Evolutionary conservation across 768 basidiomycete species (phyloP).

Genomic region (Pisolithus orientalis): DNA sequence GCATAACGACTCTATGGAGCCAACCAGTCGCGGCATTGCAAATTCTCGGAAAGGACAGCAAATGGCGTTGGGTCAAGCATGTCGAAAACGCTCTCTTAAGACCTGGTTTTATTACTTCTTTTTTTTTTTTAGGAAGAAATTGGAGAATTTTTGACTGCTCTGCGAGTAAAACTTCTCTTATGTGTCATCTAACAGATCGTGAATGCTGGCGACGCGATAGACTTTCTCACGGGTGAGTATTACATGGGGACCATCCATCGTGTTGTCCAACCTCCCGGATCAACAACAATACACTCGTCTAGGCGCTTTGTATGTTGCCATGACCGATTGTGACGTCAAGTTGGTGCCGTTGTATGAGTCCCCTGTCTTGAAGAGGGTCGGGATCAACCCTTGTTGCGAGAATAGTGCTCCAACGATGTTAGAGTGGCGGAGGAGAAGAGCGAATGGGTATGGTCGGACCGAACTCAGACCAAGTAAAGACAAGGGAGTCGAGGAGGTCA

Average conservation of each 20-base stretch:
- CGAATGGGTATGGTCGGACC: slow-evolving; percentile 44
- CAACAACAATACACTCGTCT: slow-evolving; percentile 45
- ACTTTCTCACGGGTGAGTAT: slow-evolving; percentile 55
- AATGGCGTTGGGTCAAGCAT: slow-evolving; percentile 55
- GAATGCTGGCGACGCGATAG: slow-evolving; percentile 53
- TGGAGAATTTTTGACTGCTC: too few relatives aligned
- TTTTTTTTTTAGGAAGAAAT: not conserved
- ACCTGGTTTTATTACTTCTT: too few relatives aligned
- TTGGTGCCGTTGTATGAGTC: slow-evolving; percentile 42
- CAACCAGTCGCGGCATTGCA: slow-evolving; percentile 57
- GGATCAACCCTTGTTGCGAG: slow-evolving; percentile 32
- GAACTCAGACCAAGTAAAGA: slow-evolving; percentile 35
- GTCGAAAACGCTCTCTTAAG: slow-evolving; percentile 51
- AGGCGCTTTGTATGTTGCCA: slow-evolving; percentile 53
- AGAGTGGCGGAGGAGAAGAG: slow-evolving; percentile 46
- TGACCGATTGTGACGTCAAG: slow-evolving; percentile 44
- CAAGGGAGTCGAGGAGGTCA: slow-evolving; percentile 46
- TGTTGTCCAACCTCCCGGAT: slow-evolving; percentile 48
- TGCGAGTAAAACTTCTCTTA: not conserved
- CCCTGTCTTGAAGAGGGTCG: slow-evolving; percentile 41
- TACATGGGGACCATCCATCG: slow-evolving; percentile 58
- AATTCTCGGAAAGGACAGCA: slow-evolving; percentile 44
- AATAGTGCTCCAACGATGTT: slow-evolving; percentile 46
- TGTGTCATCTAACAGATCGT: slow-evolving; percentile 35
- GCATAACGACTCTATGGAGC: slow-evolving; percentile 52